phyloP scores from a whole-genome alignment of 352 stramenopile genomes.

The Phytopythium helicoides region DNA sequence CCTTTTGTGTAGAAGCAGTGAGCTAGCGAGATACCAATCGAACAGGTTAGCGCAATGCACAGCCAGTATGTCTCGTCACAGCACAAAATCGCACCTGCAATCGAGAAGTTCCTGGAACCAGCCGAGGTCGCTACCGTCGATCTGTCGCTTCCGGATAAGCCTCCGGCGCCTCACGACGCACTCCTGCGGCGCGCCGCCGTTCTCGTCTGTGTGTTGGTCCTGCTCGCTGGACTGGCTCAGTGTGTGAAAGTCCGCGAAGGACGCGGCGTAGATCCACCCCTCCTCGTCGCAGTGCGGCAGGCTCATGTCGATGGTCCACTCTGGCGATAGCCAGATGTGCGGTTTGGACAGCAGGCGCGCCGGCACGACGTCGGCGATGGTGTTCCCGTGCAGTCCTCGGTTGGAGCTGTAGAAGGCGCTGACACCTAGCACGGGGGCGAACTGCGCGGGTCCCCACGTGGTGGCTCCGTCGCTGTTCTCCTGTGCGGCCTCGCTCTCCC shows the following conservation, averaged over 20 bases:
- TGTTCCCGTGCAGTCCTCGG: slow-evolving; percentile 50
- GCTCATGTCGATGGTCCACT: slow-evolving; percentile 61
- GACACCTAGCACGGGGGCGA: slow-evolving; percentile 38
- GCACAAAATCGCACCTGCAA: slow-evolving; percentile 41
- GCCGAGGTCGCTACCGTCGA: slow-evolving; percentile 69
- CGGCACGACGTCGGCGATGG: slow-evolving; percentile 61
- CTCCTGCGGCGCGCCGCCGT: slow-evolving; percentile 8
- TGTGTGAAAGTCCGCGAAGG: slow-evolving; percentile 34
- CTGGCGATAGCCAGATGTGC: slow-evolving; percentile 61
- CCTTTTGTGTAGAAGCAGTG: slow-evolving; percentile 65
- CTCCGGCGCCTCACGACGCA: slow-evolving; percentile 46
- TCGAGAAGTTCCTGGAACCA: slow-evolving; percentile 85
- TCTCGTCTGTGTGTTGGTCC: slow-evolving; percentile 3
- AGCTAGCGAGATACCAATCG: slow-evolving; percentile 27
- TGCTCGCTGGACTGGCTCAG: neutral
- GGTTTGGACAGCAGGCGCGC: slow-evolving; percentile 63
- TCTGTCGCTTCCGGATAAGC: slow-evolving; percentile 60
- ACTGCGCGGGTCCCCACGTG: slow-evolving; percentile 31
- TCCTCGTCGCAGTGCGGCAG: slow-evolving; percentile 52
- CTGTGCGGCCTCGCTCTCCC: slow-evolving; percentile 40
- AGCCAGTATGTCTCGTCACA: neutral
- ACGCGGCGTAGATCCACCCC: slow-evolving; percentile 68
- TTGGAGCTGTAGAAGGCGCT: slow-evolving; percentile 64
- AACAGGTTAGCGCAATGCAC: slow-evolving; percentile 5
- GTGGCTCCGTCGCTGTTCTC: slow-evolving; percentile 5